phyloP scores from a whole-genome alignment of 176 grass and related monocot genomes.

The Oryza longistaminata region DNA sequence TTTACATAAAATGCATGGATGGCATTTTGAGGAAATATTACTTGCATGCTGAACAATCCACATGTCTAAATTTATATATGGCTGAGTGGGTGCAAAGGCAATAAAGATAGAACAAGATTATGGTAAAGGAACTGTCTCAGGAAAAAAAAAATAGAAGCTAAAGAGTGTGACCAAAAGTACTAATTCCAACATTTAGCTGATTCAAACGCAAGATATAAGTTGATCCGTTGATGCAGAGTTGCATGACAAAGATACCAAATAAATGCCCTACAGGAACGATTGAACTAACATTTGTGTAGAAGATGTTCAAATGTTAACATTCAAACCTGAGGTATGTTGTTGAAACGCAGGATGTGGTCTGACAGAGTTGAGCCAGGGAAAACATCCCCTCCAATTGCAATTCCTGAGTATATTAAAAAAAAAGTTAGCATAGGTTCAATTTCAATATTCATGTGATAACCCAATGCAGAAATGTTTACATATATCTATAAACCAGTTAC shows the following conservation, averaged over 20 bases:
- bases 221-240: background rate
- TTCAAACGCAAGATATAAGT: background rate
- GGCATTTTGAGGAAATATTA: constrained; percentile 10
- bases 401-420: constrained; percentile 54
- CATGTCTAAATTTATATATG: constrained; percentile 8
- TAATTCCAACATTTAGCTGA: background rate
- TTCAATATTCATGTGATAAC: background rate
- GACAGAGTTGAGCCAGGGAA: constrained; percentile 97
- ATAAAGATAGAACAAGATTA: constrained; percentile 7
- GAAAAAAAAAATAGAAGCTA: constrained; percentile 7
- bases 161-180: background rate
- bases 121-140: constrained; percentile 2
- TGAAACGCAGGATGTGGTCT: constrained; percentile 95
- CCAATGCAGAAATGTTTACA: background rate
- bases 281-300: background rate
- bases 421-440: constrained; percentile 1
- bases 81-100: background rate
- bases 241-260: background rate
- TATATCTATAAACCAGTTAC: constrained; percentile 41
- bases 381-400: constrained; percentile 99
- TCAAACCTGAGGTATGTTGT: constrained; percentile 92
- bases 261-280: background rate
- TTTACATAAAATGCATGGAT: constrained; percentile 17
- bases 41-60: constrained; percentile 7
- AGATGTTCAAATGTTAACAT: constrained; percentile 2